These are phyloP conservation scores for Coelastrella sp. DNA, from an alignment of 139 green algal genomes.

Conservation along the genomic window DNA sequence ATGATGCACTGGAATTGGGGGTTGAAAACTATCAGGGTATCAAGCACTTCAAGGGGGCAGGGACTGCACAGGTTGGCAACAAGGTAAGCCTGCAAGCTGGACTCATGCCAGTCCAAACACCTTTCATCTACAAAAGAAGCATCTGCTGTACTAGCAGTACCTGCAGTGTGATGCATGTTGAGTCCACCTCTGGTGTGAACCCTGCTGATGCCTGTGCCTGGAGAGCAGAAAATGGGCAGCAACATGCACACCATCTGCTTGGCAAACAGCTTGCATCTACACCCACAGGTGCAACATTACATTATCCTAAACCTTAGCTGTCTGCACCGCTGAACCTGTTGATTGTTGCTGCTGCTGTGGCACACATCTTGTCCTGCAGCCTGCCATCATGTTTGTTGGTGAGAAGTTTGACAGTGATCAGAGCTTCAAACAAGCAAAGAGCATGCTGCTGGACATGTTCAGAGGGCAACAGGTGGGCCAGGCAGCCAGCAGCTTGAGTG, in stretches of 20 bases:
- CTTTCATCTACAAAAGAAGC: too few species aligned
- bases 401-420: slow-evolving; percentile 86
- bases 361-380: slow-evolving; percentile 57
- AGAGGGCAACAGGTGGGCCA: slow-evolving; percentile 69
- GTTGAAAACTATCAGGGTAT: slow-evolving; percentile 72
- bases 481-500: too few species aligned
- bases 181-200: too few species aligned
- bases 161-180: too few species aligned
- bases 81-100: slow-evolving; percentile 51
- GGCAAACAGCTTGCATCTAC: neutral
- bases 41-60: slow-evolving; percentile 47
- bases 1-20: slow-evolving; percentile 89
- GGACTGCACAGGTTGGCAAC: slow-evolving; percentile 51
- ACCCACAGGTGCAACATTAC: neutral
- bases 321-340: neutral
- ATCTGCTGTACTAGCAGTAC: too few species aligned
- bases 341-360: neutral
- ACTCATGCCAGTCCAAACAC: too few species aligned
- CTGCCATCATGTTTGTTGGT: slow-evolving; percentile 88
- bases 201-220: too few species aligned
- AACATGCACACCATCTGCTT: neutral
- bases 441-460: slow-evolving; percentile 92
- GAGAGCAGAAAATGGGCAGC: neutral
- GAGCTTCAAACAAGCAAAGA: slow-evolving; percentile 74
- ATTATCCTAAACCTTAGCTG: neutral